phyloP scores from a whole-genome alignment of 208 protist species.

The Trypanosomatidae sp. region DNA sequence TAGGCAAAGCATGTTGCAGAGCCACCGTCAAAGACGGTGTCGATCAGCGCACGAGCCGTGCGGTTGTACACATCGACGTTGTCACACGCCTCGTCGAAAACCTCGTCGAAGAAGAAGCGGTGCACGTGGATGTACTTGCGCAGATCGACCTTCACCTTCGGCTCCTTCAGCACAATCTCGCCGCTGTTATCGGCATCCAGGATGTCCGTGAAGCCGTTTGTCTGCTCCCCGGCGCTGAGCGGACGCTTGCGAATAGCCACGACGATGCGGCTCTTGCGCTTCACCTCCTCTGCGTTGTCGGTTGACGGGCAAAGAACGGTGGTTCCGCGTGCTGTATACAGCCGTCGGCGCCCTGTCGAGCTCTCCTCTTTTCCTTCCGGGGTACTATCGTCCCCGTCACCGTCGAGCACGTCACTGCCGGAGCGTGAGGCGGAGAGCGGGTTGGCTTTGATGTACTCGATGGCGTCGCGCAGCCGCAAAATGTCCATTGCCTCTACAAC shows the following conservation, averaged over 20 bases:
- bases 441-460: constrained; percentile 32
- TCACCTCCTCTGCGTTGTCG: constrained; percentile 28
- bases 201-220: constrained; percentile 72
- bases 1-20: constrained; percentile 88
- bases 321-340: constrained; percentile 56
- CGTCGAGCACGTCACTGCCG: constrained; percentile 40
- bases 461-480: constrained; percentile 38
- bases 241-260: constrained; percentile 93
- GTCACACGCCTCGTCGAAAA: constrained; percentile 88
- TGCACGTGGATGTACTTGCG: constrained; percentile 96
- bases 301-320: constrained; percentile 49
- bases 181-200: constrained; percentile 68
- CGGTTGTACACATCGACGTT: constrained; percentile 91
- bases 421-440: constrained; percentile 30
- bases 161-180: constrained; percentile 78
- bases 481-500: constrained; percentile 37
- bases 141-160: constrained; percentile 95
- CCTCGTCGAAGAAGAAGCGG: constrained; percentile 96
- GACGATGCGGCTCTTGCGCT: constrained; percentile 78
- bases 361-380: constrained; percentile 16
- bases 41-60: constrained; percentile 65
- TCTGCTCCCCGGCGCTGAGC: constrained; percentile 63
- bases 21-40: constrained; percentile 73
- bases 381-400: constrained; percentile 9
- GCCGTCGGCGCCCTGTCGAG: constrained; percentile 26